phyloP scores from a whole-genome alignment of 352 stramenopile species.

The Pythium apleroticum region DNA sequence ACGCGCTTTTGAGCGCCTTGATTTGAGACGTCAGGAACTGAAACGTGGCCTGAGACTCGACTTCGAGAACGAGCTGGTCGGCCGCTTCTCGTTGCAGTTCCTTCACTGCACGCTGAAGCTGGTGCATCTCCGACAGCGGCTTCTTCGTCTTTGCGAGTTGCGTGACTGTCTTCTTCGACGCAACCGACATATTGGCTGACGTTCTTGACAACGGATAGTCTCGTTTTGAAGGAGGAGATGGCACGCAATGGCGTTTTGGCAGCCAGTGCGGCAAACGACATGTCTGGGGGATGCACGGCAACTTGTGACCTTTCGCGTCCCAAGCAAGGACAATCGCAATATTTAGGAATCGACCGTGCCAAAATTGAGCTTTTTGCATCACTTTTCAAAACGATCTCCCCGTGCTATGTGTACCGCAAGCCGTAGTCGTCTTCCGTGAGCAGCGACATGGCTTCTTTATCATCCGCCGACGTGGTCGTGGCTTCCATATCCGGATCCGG shows the following conservation, averaged over 20 bases:
- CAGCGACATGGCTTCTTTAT: constrained; percentile 81
- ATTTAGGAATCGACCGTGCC: constrained; percentile 7
- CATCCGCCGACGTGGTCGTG: constrained; percentile 78
- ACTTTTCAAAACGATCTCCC: background rate
- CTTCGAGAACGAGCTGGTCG: constrained; percentile 72
- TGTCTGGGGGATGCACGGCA: background rate
- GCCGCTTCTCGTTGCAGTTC: constrained; percentile 72
- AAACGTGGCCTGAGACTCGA: constrained; percentile 83
- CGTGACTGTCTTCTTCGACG: constrained; percentile 55
- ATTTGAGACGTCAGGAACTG: constrained; percentile 82
- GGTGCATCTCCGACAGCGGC: constrained; percentile 78
- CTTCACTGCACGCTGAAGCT: constrained; percentile 74
- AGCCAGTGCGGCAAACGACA: background rate
- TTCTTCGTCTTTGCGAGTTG: constrained; percentile 79
- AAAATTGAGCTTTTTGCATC: constrained; percentile 10
- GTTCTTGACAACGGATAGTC: background rate
- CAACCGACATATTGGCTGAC: constrained; percentile 36
- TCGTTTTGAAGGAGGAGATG: background rate
- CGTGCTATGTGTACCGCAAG: constrained; percentile 62
- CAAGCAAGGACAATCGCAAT: constrained; percentile 5
- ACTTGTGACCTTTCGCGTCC: constrained; percentile 14
- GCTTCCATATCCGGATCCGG: constrained; percentile 73
- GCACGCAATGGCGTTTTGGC: background rate
- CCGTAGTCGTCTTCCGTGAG: constrained; percentile 74
- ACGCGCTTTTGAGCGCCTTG: constrained; percentile 65